Evolutionary conservation across 2,329 filamentous ascomycete species (phyloP), one percentile per base, ranked within the genome.

Genomic region (Cercospora zeina): DNA sequence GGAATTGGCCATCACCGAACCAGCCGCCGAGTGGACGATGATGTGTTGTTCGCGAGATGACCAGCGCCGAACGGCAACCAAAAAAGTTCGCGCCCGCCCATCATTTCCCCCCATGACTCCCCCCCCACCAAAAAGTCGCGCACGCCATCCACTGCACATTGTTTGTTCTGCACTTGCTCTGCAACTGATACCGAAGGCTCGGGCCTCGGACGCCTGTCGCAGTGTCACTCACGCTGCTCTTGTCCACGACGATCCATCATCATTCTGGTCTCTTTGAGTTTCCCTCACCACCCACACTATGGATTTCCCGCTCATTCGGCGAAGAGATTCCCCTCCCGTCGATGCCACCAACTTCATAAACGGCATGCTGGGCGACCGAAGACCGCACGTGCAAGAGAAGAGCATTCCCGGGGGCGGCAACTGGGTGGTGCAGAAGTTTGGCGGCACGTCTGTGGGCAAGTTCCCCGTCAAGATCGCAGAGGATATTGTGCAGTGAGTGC

Each of bases 381-480:
- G 75, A 77, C 71, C 72, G 57, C 75, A 77, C 69, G 71, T 72
- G 68, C 71, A 71, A 69, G 80, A 82, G 66, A 79, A 79, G 71
- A 75, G 81, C 66, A 71, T 82, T 49, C 79, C 80, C 10, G 80
- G 79, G 36, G 80, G 80, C 42, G 73, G 73, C 42, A 77, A 77
- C 63, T 96, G 92, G 93, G 83, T 96, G 31, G 89, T 97, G 55
- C 92, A 96, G 76, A 97, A 97, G 78, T 96, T 96, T 76, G 93
- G 93, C 65, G 93, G 93, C 56, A 99, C 93, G 57, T 96, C 91
- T 74, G 90, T 97, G 56, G 95, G 93, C 70, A 97, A 97, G 79
- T 96, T 96, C 72, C 88, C 93, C 57, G 83, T 79, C 68, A 77
- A 79, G 67, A 82, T 82, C 72, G 80, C 78, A 62, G 70, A 75